Evolutionary conservation across 2,329 filamentous ascomycete species (phyloP), one percentile per base, ranked within the genome.

Genomic region (Venturiaceae sp.): DNA sequence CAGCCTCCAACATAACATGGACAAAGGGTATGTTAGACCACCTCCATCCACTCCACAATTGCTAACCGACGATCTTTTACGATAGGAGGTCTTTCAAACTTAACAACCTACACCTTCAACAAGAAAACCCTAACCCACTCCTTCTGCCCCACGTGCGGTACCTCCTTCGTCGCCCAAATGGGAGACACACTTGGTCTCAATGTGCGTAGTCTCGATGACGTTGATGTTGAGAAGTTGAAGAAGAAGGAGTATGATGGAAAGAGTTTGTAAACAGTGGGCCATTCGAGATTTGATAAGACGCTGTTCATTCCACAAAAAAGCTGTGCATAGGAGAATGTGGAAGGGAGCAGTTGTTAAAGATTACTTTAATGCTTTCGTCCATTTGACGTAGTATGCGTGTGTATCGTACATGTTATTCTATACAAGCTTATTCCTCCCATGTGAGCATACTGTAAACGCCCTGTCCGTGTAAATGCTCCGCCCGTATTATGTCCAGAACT

Each of bases 121-220:
- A 63, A 62, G 9, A 60, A 63, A 8, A 63, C 60, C 9, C 58
- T 67, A 13, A 62, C 55, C 13, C 67, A 68, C 54, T 64, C 64
- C 46, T 72, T 71, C 60, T 71, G 69, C 57, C 60, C 64, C 2
- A 65, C 63, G 0, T 71, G 69, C 54, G 69, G 68, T 7, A 65
- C 63, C 23, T 64, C 62, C 14, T 65, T 67, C 33, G 63, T 67
- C 57, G 62, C 63, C 7, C 21, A 36, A 5, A 21, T 26, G 30
- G 36, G 44, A 0, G 64, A 62, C 0, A 60, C 62, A 37, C 63
- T 62, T 34, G 65, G 64, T 30, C 57, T 70, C 5, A 71, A 70
- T 61, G 66, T 70, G 52, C 54, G 68, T n/a, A 63, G 64, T 59
- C 62, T 71, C 8, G 60, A 65, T 7, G 66, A 61, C 50, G 58